A percentile compares a stretch with the other conserved stretches of the same genome.
phyloP scores from a whole-genome alignment of 257 asterid species.

The Capsicum rhomboideum region DNA sequence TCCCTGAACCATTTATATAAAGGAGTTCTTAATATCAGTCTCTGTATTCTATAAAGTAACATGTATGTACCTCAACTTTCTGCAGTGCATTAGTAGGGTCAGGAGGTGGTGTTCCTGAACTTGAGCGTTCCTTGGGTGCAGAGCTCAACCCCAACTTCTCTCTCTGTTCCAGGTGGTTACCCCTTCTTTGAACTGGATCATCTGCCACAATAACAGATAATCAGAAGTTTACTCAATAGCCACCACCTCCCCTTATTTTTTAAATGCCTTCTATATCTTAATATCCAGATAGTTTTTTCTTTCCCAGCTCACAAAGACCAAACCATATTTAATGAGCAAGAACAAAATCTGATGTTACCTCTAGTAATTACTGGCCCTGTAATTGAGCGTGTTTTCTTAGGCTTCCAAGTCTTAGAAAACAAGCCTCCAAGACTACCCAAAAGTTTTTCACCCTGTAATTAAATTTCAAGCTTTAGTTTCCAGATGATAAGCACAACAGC shows the following conservation, averaged over 20 bases:
- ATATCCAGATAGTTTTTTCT: not conserved
- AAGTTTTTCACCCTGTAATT: conserved; percentile 82
- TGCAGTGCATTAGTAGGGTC: conserved; percentile 14
- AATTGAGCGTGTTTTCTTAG: conserved; percentile 66
- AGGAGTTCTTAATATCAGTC: not conserved
- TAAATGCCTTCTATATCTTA: not conserved
- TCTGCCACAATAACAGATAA: conserved; percentile 29
- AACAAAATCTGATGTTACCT: conserved; percentile 30
- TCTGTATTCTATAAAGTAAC: not conserved
- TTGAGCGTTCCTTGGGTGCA: conserved; percentile 31
- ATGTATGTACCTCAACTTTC: conserved; percentile 14
- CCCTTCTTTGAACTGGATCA: conserved; percentile 60
- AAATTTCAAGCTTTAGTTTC: conserved; percentile 12
- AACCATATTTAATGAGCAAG: not conserved
- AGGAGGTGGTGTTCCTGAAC: not conserved
- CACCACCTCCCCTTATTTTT: not conserved
- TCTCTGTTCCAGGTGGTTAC: conserved; percentile 88
- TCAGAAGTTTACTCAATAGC: conserved; percentile 3
- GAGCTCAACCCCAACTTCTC: conserved; percentile 69
- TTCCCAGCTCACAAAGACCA: not conserved
- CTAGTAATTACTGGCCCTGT: conserved; percentile 59
- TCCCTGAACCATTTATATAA: not conserved
- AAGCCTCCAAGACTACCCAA: conserved; percentile 93
- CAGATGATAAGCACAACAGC: not conserved
- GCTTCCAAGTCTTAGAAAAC: conserved; percentile 91